Evolutionary conservation across 441 rosid species (phyloP).

Genomic region (Pelargonium australe): DNA sequence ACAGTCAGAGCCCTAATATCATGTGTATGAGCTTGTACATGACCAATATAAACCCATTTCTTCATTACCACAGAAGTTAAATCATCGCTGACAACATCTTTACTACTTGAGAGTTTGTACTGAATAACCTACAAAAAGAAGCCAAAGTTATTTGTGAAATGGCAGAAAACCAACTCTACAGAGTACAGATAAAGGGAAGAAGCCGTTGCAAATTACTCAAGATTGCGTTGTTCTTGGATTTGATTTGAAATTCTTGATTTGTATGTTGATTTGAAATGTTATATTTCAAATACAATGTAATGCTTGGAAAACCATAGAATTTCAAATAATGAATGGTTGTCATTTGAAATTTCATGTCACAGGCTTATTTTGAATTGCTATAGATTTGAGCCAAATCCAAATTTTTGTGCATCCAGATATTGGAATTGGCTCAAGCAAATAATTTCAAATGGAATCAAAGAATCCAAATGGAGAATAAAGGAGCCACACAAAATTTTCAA

Average conservation of each 20-base stretch:
- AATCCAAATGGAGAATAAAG: not conserved
- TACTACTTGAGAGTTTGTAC: conserved; percentile 58
- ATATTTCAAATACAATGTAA: too few species aligned
- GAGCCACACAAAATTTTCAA: not conserved
- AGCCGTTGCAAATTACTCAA: not conserved
- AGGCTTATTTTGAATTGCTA: too few species aligned
- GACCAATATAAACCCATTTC: conserved; percentile 79
- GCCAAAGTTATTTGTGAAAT: conserved; percentile 17
- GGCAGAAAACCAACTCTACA: not conserved
- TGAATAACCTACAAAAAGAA: conserved; percentile 57
- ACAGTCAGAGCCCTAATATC: conserved; percentile 88
- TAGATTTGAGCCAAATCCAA: too few species aligned
- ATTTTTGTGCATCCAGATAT: too few species aligned
- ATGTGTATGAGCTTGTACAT: conserved; percentile 86
- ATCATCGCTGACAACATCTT: conserved; percentile 29
- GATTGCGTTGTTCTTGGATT: too few species aligned
- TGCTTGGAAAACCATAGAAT: too few species aligned
- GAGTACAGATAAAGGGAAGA: conserved; percentile 1
- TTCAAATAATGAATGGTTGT: too few species aligned
- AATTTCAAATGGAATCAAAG: too few species aligned
- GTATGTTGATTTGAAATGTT: too few species aligned
- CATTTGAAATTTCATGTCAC: too few species aligned
- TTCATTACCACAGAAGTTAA: conserved; percentile 37
- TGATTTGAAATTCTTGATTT: too few species aligned
- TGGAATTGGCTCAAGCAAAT: too few species aligned